phyloP scores from a whole-genome alignment of 2,329 filamentous ascomycete species.

The Botryosphaeria dothidea region DNA sequence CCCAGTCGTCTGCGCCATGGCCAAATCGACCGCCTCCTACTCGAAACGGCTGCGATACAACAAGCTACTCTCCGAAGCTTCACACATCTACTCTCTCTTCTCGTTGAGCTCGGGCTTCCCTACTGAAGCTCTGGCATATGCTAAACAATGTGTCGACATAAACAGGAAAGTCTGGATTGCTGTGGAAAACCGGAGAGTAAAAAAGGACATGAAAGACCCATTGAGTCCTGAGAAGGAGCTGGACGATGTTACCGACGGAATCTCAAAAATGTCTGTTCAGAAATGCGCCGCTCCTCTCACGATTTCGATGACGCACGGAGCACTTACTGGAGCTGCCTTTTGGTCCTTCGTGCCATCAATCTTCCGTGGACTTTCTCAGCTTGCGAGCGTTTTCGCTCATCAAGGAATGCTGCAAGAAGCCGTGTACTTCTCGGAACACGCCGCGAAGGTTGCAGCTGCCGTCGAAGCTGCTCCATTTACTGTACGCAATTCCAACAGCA shows the following conservation, averaged over 20 bases:
- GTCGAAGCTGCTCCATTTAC: conserved; percentile 61
- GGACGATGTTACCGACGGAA: conserved; percentile 23
- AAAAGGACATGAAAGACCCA: background rate
- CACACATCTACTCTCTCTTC: conserved; percentile 65
- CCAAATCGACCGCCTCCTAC: conserved; percentile 34
- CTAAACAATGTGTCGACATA: conserved; percentile 50
- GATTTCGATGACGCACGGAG: conserved; percentile 46
- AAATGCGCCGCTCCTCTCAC: conserved; percentile 32
- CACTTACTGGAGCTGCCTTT: conserved; percentile 64
- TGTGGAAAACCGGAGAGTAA: conserved; percentile 44
- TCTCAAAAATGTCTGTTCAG: conserved; percentile 33
- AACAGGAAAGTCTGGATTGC: conserved; percentile 55
- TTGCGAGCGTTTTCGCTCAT: conserved; percentile 78
- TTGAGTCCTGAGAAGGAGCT: conserved; percentile 8
- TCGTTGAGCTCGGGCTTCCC: conserved; percentile 57
- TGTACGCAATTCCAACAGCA: conserved; percentile 46
- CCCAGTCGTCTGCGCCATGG: conserved; percentile 30
- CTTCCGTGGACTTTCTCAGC: conserved; percentile 68
- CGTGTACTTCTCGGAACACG: conserved; percentile 82
- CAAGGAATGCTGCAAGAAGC: conserved; percentile 88
- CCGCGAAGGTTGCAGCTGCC: conserved; percentile 72
- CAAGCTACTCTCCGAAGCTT: conserved; percentile 59
- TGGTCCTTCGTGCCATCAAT: conserved; percentile 79
- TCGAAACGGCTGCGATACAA: conserved; percentile 45
- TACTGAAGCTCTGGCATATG: conserved; percentile 49